Conservation (phyloP, 345 rosid species). For the Melaleuca alternifolia region DNA sequence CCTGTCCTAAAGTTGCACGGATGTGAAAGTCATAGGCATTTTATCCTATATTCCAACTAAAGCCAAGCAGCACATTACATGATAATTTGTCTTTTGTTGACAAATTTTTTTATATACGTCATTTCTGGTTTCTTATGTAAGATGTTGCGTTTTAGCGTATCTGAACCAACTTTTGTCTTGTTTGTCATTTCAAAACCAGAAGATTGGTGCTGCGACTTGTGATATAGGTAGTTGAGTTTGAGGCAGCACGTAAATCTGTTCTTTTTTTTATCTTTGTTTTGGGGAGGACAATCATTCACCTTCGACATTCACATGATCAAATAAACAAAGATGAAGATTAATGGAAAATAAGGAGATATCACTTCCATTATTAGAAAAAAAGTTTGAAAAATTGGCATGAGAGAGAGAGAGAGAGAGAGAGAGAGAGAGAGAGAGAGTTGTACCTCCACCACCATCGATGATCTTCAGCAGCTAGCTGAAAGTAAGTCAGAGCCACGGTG, state of each 20-base stretch:
- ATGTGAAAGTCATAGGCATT: not conserved
- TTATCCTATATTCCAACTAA: not conserved
- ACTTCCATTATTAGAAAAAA: no score
- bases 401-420: no score
- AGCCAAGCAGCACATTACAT: not conserved
- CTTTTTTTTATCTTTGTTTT: not conserved
- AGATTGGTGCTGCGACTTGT: not conserved
- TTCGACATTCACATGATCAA: no score
- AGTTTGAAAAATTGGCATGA: not conserved
- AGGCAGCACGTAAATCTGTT: not conserved
- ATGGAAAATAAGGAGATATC: not conserved
- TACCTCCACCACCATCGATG: slow-evolving; percentile 97
- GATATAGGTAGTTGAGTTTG: not conserved
- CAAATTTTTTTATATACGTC: not conserved
- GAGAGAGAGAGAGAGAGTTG: not conserved
- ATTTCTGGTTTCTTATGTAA: not conserved
- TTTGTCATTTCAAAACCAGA: not conserved
- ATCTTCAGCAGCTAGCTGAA: slow-evolving; percentile 96
- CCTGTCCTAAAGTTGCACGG: not conserved
- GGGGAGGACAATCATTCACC: no score
- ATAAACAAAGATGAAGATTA: no score
- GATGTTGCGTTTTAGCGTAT: not conserved
- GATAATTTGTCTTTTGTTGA: not conserved
- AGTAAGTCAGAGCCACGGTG: slow-evolving; percentile 81
- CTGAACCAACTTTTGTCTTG: not conserved